A percentile compares a stretch with the other conserved stretches of the same genome.
phyloP scores from a whole-genome alignment of 1,139 yeast genomes.

The Saccharomyces hybrid region DNA sequence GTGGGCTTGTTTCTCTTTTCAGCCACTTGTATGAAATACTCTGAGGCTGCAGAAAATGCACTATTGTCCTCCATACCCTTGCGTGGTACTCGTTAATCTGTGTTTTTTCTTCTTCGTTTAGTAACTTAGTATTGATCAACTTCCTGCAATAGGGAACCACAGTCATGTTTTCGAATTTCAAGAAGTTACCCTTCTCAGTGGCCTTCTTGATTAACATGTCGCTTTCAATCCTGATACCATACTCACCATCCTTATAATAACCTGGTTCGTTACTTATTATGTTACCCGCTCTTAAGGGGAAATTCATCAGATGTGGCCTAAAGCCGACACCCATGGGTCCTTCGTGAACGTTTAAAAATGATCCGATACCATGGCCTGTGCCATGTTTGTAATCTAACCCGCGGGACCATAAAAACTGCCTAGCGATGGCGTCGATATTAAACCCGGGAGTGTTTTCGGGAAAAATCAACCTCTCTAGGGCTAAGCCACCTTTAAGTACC shows the following conservation, averaged over 20 bases:
- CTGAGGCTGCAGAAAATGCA: constrained; percentile 42
- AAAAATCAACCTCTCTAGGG: constrained; percentile 67
- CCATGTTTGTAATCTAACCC: constrained; percentile 95
- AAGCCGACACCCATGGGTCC: constrained; percentile 92
- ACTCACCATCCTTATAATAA: constrained; percentile 82
- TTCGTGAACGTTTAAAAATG: constrained; percentile 89
- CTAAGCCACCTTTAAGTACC: constrained; percentile 87
- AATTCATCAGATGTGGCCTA: constrained; percentile 35
- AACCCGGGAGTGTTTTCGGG: constrained; percentile 86
- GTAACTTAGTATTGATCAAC: constrained; percentile 51
- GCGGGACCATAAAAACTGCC: constrained; percentile 78
- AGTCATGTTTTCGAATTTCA: constrained; percentile 79
- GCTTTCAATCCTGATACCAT: constrained; percentile 90
- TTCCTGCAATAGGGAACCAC: constrained; percentile 78
- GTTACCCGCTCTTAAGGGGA: constrained; percentile 49
- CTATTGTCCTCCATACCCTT: constrained; percentile 50
- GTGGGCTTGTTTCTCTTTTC: constrained; percentile 55
- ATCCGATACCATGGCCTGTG: constrained; percentile 96
- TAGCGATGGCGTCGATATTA: constrained; percentile 77
- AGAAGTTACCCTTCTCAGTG: constrained; percentile 45
- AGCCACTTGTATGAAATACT: constrained; percentile 64
- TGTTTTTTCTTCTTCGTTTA: constrained; percentile 52
- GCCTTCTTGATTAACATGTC: constrained; percentile 49
- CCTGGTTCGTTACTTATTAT: constrained; percentile 94
- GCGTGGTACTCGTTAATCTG: constrained; percentile 68